phyloP scores from a whole-genome alignment of 257 asterid species.

The Nicotiana tomentosiformis region DNA sequence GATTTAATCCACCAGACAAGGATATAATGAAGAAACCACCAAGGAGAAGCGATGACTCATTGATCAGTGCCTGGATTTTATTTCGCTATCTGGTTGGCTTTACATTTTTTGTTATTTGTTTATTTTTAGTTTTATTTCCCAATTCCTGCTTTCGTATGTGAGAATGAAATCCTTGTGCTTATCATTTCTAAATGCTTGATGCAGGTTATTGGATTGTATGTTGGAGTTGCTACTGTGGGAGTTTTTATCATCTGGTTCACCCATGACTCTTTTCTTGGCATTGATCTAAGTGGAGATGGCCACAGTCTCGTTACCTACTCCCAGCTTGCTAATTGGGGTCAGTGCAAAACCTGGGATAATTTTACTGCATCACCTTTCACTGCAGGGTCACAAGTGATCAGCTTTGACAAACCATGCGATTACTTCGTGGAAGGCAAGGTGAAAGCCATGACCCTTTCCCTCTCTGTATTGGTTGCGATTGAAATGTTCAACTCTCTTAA shows the following conservation, averaged over 20 bases:
- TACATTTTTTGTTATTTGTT: neutral
- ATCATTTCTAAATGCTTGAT: slow-evolving; percentile 6
- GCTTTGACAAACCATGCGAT: slow-evolving; percentile 72
- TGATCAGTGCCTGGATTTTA: slow-evolving; percentile 91
- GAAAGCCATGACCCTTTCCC: slow-evolving; percentile 96
- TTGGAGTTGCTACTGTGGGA: slow-evolving; percentile 93
- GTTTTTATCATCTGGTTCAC: slow-evolving; percentile 90
- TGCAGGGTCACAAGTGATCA: slow-evolving; percentile 55
- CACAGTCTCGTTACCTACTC: slow-evolving; percentile 87
- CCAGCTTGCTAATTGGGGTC: slow-evolving; percentile 93
- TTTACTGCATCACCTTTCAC: slow-evolving; percentile 81
- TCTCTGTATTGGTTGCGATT: slow-evolving; percentile 84
- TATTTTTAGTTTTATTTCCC: neutral
- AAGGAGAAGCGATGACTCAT: slow-evolving; percentile 85
- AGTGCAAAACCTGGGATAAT: slow-evolving; percentile 74
- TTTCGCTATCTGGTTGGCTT: slow-evolving; percentile 74
- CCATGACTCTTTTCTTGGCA: slow-evolving; percentile 81
- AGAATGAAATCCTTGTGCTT: neutral
- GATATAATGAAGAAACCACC: slow-evolving; percentile 94
- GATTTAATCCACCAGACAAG: slow-evolving; percentile 97
- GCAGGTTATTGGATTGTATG: slow-evolving; percentile 87
- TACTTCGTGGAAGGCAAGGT: slow-evolving; percentile 83
- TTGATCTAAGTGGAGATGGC: slow-evolving; percentile 79
- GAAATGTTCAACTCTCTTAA: slow-evolving; percentile 98
- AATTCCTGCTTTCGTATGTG: neutral